Evolutionary conservation across 805 yeast genomes (phyloP).

Genomic region (Yarrowia divulgata): DNA sequence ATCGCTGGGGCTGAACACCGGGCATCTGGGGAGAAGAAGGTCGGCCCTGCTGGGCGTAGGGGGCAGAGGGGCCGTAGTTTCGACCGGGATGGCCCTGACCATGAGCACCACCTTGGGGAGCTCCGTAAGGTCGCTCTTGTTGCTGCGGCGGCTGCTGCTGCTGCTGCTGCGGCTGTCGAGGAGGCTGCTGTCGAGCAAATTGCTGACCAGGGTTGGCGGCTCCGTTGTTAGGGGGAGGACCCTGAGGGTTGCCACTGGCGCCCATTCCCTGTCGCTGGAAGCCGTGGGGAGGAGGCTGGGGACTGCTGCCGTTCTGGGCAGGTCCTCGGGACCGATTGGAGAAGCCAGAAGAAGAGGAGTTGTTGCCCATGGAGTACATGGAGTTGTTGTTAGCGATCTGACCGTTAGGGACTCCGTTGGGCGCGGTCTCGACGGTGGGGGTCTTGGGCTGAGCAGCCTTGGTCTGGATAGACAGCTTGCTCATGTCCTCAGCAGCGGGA

Average conservation of each 20-base stretch:
- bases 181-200: no score
- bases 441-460: slow-evolving; percentile 14
- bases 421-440: slow-evolving; percentile 8
- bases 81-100: slow-evolving; percentile 33
- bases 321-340: slow-evolving; percentile 27
- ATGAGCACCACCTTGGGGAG: slow-evolving; percentile 20
- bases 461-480: slow-evolving; percentile 32
- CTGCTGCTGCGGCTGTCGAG: no score
- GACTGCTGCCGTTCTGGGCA: background rate
- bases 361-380: slow-evolving; percentile 26
- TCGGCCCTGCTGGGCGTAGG: slow-evolving; percentile 27
- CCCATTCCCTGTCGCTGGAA: slow-evolving; percentile 34
- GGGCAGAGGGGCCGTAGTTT: slow-evolving; percentile 25
- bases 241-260: background rate
- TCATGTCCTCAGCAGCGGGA: slow-evolving; percentile 42
- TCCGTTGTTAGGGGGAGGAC: no score
- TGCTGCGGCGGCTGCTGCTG: slow-evolving; percentile 14
- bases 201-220: no score
- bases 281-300: slow-evolving; percentile 32
- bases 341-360: slow-evolving; percentile 29
- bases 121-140: slow-evolving; percentile 16
- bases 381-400: slow-evolving; percentile 5
- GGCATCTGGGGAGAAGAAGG: slow-evolving; percentile 31
- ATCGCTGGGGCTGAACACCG: slow-evolving; percentile 31
- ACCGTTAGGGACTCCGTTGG: slow-evolving; percentile 24